Conservation (phyloP, 495 filamentous ascomycete genomes). For the Penicillium paradoxum region DNA sequence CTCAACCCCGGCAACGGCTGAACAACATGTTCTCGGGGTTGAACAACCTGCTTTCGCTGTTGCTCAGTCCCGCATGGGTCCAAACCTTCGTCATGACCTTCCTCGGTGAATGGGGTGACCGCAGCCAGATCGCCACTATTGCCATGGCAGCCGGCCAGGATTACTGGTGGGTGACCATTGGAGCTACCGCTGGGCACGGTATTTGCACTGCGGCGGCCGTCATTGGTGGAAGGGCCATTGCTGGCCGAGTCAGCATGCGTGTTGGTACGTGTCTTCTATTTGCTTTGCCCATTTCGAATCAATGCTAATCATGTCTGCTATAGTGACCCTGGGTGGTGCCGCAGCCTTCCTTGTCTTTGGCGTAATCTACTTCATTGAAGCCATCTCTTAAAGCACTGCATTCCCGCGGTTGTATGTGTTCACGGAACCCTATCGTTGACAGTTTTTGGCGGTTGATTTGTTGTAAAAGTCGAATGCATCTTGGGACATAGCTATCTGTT, state of each 20-base stretch:
- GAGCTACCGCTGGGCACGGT: slow-evolving; percentile 80
- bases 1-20: slow-evolving; percentile 35
- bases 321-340: slow-evolving; percentile 95
- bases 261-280: slow-evolving; percentile 67
- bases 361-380: slow-evolving; percentile 83
- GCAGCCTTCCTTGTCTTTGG: slow-evolving; percentile 86
- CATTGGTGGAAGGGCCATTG: slow-evolving; percentile 85
- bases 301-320: slow-evolving; percentile 14
- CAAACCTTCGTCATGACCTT: slow-evolving; percentile 99
- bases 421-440: neutral
- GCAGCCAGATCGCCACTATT: slow-evolving; percentile 96
- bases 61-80: slow-evolving; percentile 94
- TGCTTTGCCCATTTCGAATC: neutral
- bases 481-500: slow-evolving; percentile 16
- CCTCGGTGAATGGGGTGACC: slow-evolving; percentile 95
- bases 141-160: slow-evolving; percentile 98
- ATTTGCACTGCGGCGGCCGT: slow-evolving; percentile 92
- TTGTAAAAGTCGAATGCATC: slow-evolving; percentile 16
- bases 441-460: slow-evolving; percentile 11
- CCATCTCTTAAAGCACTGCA: slow-evolving; percentile 48
- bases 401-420: slow-evolving; percentile 11
- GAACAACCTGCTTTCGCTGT: slow-evolving; percentile 78
- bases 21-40: slow-evolving; percentile 55
- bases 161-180: slow-evolving; percentile 97
- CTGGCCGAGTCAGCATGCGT: slow-evolving; percentile 89